These are phyloP conservation scores for Aspergillus carbonarius DNA, from an alignment of 2,329 filamentous ascomycete genomes.

Conservation along the genomic window DNA sequence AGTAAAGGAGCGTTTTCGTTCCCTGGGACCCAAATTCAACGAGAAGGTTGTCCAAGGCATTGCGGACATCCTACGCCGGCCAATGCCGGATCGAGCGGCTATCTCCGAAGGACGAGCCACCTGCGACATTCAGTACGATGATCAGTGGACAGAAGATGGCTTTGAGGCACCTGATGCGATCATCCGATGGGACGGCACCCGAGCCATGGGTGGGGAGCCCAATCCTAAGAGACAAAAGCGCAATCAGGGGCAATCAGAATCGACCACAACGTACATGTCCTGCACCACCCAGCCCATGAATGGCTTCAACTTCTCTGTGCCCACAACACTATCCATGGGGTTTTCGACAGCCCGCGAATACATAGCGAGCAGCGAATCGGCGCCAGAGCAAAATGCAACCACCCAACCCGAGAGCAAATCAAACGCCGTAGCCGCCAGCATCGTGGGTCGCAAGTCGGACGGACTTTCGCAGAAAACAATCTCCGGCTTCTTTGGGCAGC, in stretches of 20 bases:
- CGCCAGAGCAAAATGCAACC: conserved; percentile 7
- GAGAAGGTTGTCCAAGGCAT: conserved; percentile 63
- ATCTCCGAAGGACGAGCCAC: conserved; percentile 51
- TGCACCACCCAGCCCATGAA: conserved; percentile 63
- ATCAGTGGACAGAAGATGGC: conserved; percentile 66
- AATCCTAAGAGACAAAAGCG: conserved; percentile 30
- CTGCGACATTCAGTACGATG: conserved; percentile 59
- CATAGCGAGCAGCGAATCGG: conserved; percentile 37
- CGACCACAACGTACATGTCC: conserved; percentile 33
- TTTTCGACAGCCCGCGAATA: conserved; percentile 65
- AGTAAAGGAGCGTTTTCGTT: conserved; percentile 55
- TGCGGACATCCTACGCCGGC: conserved; percentile 67
- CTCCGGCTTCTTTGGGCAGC: conserved; percentile 50
- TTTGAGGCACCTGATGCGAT: conserved; percentile 42
- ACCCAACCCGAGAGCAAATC: conserved; percentile 32
- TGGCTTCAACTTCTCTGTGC: conserved; percentile 40
- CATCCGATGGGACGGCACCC: conserved; percentile 38
- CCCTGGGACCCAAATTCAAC: conserved; percentile 69
- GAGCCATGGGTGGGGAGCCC: conserved; percentile 22
- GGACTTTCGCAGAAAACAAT: conserved; percentile 53
- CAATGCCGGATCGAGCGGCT: conserved; percentile 56
- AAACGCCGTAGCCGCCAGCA: conserved; percentile 25
- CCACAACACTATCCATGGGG: conserved; percentile 49
- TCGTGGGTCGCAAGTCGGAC: conserved; percentile 38
- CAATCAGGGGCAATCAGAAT: conserved; percentile 25